Evolutionary conservation across 192 early-diverging fungal species (phyloP).

Genomic region (Hyaloraphidium curvatum): DNA sequence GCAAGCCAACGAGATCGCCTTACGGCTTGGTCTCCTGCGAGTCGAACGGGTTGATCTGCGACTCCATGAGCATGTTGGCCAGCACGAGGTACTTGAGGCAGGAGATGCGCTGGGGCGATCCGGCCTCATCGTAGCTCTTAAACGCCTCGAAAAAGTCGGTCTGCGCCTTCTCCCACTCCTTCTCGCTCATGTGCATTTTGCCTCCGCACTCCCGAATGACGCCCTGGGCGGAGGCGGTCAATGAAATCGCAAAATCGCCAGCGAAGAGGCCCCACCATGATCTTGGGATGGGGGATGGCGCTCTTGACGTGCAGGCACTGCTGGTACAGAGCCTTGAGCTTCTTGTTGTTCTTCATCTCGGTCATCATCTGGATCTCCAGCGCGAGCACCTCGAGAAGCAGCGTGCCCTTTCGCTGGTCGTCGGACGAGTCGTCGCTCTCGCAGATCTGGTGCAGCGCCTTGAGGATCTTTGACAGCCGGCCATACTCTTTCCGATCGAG

Average conservation of each 20-base stretch:
- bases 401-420: slow-evolving; percentile 80
- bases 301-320: slow-evolving; percentile 74
- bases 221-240: slow-evolving; percentile 13
- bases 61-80: slow-evolving; percentile 92
- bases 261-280: slow-evolving; percentile 41
- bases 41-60: slow-evolving; percentile 87
- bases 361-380: slow-evolving; percentile 95
- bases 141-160: slow-evolving; percentile 94
- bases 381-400: slow-evolving; percentile 80
- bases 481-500: slow-evolving; percentile 61
- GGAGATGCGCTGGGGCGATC: slow-evolving; percentile 74
- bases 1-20: slow-evolving; percentile 5
- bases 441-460: slow-evolving; percentile 49
- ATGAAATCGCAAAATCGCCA: background rate
- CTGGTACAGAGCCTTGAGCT: slow-evolving; percentile 76
- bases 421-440: slow-evolving; percentile 63
- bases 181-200: slow-evolving; percentile 94
- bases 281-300: slow-evolving; percentile 86
- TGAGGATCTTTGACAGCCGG: slow-evolving; percentile 48
- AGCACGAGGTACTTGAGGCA: slow-evolving; percentile 89
- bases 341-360: slow-evolving; percentile 64
- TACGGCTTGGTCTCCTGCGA: slow-evolving; percentile 92
- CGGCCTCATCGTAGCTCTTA: slow-evolving; percentile 95
- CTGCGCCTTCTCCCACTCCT: slow-evolving; percentile 81
- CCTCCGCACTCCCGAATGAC: slow-evolving; percentile 93